phyloP scores from a whole-genome alignment of 2,329 filamentous ascomycete genomes.

The Colletotrichum musicola region DNA sequence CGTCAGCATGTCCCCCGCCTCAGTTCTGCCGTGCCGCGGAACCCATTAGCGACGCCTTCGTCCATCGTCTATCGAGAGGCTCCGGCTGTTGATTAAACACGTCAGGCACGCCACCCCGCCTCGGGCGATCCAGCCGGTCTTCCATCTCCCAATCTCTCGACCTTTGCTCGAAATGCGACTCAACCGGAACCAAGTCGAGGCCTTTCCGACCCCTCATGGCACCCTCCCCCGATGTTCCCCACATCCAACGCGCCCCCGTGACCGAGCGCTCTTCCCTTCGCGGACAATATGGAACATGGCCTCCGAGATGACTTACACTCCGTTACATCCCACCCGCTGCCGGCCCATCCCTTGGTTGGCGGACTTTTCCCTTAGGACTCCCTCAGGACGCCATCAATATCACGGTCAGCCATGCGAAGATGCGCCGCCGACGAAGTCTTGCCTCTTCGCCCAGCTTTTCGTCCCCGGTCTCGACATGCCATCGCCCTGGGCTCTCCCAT shows the following conservation, averaged over 20 bases:
- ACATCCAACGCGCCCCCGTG: constrained; percentile 38
- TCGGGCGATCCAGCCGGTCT: constrained; percentile 23
- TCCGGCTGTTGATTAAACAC: constrained; percentile 25
- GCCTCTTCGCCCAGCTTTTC: constrained; percentile 20
- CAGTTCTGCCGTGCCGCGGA: not conserved
- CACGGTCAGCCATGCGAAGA: not conserved
- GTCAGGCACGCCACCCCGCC: not conserved
- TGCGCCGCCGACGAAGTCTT: not conserved
- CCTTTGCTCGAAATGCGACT: constrained; percentile 5
- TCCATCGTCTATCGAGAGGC: not conserved
- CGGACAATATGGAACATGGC: constrained; percentile 39
- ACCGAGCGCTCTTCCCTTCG: constrained; percentile 38
- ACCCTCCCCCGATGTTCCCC: constrained; percentile 23
- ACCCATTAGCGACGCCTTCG: constrained; percentile 8
- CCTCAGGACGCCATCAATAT: constrained; percentile 5
- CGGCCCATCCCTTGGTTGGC: constrained; percentile 30
- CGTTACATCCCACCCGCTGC: constrained; percentile 23
- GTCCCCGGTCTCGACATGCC: constrained; percentile 9
- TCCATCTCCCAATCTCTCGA: constrained; percentile 10
- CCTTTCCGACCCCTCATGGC: constrained; percentile 33
- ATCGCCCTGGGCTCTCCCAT: constrained; percentile 10
- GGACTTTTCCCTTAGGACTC: not conserved
- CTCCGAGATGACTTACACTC: constrained; percentile 39
- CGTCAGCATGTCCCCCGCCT: not conserved
- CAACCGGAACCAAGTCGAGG: constrained; percentile 16